phyloP scores from a whole-genome alignment of 2,329 filamentous ascomycete species.

The Fusarium acutatum region DNA sequence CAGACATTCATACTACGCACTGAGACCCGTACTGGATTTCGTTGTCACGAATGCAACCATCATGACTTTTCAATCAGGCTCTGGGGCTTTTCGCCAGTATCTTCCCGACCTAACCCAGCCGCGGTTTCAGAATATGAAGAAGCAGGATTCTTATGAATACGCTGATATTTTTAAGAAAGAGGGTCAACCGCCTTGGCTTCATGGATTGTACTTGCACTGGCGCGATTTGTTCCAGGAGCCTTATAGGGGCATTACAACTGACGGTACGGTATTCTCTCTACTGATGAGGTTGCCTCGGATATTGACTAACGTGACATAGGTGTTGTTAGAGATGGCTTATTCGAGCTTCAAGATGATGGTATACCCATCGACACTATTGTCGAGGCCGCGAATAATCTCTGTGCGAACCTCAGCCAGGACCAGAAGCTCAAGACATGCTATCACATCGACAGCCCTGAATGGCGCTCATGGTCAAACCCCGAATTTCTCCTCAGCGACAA shows the following conservation, averaged over 20 bases:
- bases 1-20: not conserved
- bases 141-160: slow-evolving; percentile 70
- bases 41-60: no score
- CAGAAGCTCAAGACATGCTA: slow-evolving; percentile 40
- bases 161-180: slow-evolving; percentile 66
- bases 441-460: slow-evolving; percentile 75
- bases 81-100: slow-evolving; percentile 3
- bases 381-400: slow-evolving; percentile 50
- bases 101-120: not conserved
- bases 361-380: slow-evolving; percentile 68
- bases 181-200: slow-evolving; percentile 72
- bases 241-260: slow-evolving; percentile 74
- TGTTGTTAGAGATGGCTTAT: slow-evolving; percentile 59
- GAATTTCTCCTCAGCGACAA: slow-evolving; percentile 76
- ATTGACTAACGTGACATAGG: not conserved
- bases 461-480: slow-evolving; percentile 76
- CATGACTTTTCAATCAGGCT: not conserved
- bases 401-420: fast-evolving
- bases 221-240: slow-evolving; percentile 68
- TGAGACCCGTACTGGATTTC: not conserved
- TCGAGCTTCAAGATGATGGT: slow-evolving; percentile 69
- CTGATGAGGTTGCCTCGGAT: fast-evolving
- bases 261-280: slow-evolving; percentile 57
- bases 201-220: slow-evolving; percentile 69
- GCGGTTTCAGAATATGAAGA: slow-evolving; percentile 54